Conservation (phyloP, 495 filamentous ascomycete species). For the Bombardia bombarda region DNA sequence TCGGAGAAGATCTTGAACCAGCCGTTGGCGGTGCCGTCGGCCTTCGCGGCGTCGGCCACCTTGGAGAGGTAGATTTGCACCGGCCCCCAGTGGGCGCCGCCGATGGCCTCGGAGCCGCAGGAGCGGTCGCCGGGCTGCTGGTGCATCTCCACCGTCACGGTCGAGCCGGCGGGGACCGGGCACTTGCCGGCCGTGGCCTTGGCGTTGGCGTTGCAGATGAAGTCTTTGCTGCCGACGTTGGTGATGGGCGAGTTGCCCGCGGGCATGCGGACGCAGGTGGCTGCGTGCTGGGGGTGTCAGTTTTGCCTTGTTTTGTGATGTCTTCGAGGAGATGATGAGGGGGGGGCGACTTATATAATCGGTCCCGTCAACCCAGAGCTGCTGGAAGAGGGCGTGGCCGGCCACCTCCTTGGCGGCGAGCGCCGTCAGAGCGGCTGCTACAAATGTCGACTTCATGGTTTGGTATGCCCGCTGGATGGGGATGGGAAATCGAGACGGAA, state of each 20-base stretch:
- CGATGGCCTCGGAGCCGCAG: slow-evolving; percentile 39
- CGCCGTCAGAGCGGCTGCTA: slow-evolving; percentile 15
- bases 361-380: slow-evolving; percentile 43
- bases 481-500: not conserved
- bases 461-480: not conserved
- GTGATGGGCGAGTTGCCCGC: slow-evolving; percentile 39
- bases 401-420: slow-evolving; percentile 28
- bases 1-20: slow-evolving; percentile 50
- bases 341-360: slow-evolving; percentile 36
- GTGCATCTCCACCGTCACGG: slow-evolving; percentile 46
- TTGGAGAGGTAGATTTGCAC: slow-evolving; percentile 48
- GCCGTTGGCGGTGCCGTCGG: slow-evolving; percentile 25
- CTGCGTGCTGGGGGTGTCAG: slow-evolving; percentile 23
- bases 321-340: not conserved
- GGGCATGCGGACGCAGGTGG: slow-evolving; percentile 32
- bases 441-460: slow-evolving; percentile 33
- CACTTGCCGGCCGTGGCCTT: slow-evolving; percentile 33
- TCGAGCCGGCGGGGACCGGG: slow-evolving; percentile 35
- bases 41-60: slow-evolving; percentile 41
- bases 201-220: slow-evolving; percentile 34
- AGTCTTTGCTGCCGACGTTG: slow-evolving; percentile 30
- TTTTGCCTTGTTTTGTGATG: not conserved
- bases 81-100: slow-evolving; percentile 38
- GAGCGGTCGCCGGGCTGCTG: slow-evolving; percentile 37
- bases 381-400: slow-evolving; percentile 43